phyloP scores from a whole-genome alignment of 2,329 filamentous ascomycete genomes.

The Aquanectria penicillioides region DNA sequence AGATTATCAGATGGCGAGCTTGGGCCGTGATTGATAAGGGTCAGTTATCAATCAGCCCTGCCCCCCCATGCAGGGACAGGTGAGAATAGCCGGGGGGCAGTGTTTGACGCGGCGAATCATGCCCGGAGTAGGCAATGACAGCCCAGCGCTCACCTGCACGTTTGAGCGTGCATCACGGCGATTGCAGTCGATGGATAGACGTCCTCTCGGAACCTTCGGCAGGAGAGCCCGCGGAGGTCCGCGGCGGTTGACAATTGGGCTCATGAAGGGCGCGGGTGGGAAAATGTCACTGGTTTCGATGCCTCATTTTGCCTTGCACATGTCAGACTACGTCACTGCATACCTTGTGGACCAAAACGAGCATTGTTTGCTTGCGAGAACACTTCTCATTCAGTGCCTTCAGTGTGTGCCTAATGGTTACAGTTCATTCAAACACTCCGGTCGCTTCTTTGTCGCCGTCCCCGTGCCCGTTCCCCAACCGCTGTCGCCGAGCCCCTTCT shows the following conservation, averaged over 20 bases:
- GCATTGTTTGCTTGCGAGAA: background rate
- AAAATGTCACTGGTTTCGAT: too few species aligned
- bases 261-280: too few species aligned
- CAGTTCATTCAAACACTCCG: slow-evolving; percentile 27
- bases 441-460: slow-evolving; percentile 21
- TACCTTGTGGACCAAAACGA: background rate
- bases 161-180: too few species aligned
- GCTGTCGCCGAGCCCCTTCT: too few species aligned
- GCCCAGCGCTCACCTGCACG: too few species aligned
- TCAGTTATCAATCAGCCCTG: slow-evolving; percentile 1
- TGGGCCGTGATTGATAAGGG: background rate
- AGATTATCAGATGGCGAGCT: background rate
- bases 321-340: background rate
- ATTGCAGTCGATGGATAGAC: too few species aligned
- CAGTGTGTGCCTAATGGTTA: slow-evolving; percentile 21
- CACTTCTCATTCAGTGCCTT: slow-evolving; percentile 29
- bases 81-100: background rate
- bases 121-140: too few species aligned
- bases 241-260: too few species aligned
- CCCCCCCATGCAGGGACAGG: too few species aligned
- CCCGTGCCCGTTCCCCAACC: background rate
- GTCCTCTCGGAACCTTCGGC: too few species aligned
- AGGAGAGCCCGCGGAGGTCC: too few species aligned
- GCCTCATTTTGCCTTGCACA: background rate
- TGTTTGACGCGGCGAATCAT: too few species aligned